Conservation (phyloP, 257 asterid species). For the Cruciata laevipes region DNA sequence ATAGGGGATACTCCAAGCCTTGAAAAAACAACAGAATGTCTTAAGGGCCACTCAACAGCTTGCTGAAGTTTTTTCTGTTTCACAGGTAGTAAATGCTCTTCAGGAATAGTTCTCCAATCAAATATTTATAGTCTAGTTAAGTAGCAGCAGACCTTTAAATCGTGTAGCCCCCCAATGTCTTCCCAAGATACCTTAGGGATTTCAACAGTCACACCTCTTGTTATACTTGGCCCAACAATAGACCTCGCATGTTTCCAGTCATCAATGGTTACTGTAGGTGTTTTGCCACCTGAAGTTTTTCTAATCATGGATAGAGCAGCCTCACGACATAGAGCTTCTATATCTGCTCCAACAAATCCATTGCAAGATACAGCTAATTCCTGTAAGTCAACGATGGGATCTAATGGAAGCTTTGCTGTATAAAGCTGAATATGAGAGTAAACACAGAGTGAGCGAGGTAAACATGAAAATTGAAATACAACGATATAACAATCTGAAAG, state of each 20-base stretch:
- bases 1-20: slow-evolving; percentile 76
- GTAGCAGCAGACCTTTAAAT: slow-evolving; percentile 56
- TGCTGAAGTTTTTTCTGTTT: slow-evolving; percentile 89
- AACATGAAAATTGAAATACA: neutral
- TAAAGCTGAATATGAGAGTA: slow-evolving; percentile 49
- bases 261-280: slow-evolving; percentile 33
- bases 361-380: slow-evolving; percentile 79
- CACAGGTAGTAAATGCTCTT: slow-evolving; percentile 19
- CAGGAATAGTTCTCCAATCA: slow-evolving; percentile 6
- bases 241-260: slow-evolving; percentile 80
- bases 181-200: slow-evolving; percentile 94
- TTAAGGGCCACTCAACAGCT: slow-evolving; percentile 99
- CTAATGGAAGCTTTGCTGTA: slow-evolving; percentile 62
- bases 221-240: slow-evolving; percentile 90
- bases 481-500: neutral
- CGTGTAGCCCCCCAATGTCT: slow-evolving; percentile 83
- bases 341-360: slow-evolving; percentile 96
- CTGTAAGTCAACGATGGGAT: slow-evolving; percentile 48
- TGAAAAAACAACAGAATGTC: slow-evolving; percentile 56
- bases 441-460: neutral
- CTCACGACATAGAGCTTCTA: slow-evolving; percentile 93
- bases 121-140: neutral
- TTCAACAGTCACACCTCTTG: slow-evolving; percentile 81
- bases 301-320: slow-evolving; percentile 57
- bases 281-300: slow-evolving; percentile 32